Percentiles rank a stretch among this genome's conserved stretches.
Evolutionary conservation across 345 rosid species (phyloP).

Genomic region (Ceriops tagal): DNA sequence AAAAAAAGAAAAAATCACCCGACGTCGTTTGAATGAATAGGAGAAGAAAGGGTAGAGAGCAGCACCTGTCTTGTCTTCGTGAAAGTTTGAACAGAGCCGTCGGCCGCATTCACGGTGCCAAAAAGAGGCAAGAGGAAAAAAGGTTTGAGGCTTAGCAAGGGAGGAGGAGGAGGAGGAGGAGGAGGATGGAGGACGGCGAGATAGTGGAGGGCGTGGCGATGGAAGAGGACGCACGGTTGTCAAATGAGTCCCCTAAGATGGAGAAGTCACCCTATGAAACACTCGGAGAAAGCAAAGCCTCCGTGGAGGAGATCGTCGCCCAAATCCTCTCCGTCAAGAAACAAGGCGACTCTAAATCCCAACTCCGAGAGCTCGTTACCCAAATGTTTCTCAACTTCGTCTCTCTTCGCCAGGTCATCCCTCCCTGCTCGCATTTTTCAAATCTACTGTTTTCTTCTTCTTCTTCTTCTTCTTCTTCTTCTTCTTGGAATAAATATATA

Average conservation of each 20-base stretch:
- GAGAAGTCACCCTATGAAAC: conserved; percentile 55
- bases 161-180: neutral
- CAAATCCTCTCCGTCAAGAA: conserved; percentile 58
- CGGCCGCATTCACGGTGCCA: no score
- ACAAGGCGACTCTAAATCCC: conserved; percentile 51
- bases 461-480: no score
- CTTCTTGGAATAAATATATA: no score
- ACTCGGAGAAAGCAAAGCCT: conserved; percentile 63
- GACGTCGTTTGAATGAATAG: no score
- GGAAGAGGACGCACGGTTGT: conserved; percentile 28
- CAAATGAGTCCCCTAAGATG: conserved; percentile 27
- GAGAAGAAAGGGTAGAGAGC: no score
- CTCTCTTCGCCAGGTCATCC: conserved; percentile 70
- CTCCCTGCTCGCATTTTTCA: neutral
- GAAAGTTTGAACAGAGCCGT: no score
- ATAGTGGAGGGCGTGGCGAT: conserved; percentile 66
- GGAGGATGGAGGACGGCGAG: conserved; percentile 87
- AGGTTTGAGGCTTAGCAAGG: no score
- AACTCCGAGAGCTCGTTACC: conserved; percentile 69
- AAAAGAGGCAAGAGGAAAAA: no score
- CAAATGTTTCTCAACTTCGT: conserved; percentile 84
- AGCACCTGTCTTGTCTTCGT: no score
- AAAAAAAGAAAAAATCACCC: no score
- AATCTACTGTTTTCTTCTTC: neutral
- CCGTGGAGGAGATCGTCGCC: conserved; percentile 70